Base-by-base conservation (phyloP, 345 rosid genomes). In the Lumnitzera racemosa region DNA sequence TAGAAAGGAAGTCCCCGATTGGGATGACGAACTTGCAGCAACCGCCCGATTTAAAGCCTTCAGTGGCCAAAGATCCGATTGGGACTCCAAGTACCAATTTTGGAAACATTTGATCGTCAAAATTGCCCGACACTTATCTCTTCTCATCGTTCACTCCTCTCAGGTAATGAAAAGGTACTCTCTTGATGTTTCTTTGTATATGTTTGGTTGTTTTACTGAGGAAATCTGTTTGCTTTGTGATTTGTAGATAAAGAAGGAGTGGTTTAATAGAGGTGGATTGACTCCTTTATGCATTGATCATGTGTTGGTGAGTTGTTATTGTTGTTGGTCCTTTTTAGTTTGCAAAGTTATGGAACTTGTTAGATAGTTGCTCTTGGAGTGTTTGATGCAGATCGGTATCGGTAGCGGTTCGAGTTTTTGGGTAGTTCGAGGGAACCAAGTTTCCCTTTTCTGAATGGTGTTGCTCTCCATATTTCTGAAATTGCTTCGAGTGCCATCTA, bases 41-140 rank as follows among this genome's bases (percentile, higher is more conserved):
- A 81, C 70, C 20, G 90, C 97, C 41, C 80, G 97, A 47, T 92
- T 85, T 82, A 89, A 92, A 66, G 96, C 90, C 7, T 92, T 92
- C 57, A 85, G 88, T 59, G 98, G 96, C 2, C 96, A 89, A 64
- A 89, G 87, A 78, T 78, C 86, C 61, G 97, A 92, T 64, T 92
- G 98, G 98, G 90, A 87, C 49, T 67, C 71, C 13, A 80, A 59
- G 70, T 89, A 68, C 84, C 77, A 61, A 20, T 89, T 89, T 67
- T 89, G 97, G 97, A 84, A 78, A 55, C 86, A 80, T 65, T 77
- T 89, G 78, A 87, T 89, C 53, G 52, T 85, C 65, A 75, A 72
- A 64, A 70, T 77, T 56, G 77, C 88, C 31, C 82, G 96, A 46
- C 77, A 75, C 43, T 76, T 82, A 12, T 78, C 81, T 49, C 50